These are phyloP conservation scores for Trichoderma sp. DNA, from an alignment of 2,329 filamentous ascomycete species.

Conservation along the genomic window DNA sequence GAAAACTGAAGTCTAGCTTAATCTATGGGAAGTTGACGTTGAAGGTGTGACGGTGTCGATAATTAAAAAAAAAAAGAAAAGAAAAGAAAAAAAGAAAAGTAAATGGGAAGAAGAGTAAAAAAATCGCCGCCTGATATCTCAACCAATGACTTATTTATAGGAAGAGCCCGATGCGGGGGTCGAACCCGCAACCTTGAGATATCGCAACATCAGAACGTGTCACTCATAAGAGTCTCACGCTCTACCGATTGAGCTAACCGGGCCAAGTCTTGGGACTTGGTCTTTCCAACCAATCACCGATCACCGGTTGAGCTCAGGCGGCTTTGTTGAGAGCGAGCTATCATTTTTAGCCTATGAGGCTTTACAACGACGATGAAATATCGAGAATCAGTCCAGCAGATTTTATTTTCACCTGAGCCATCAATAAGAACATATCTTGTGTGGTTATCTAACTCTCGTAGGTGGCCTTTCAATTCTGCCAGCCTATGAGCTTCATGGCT, in stretches of 20 bases:
- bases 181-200: constrained; percentile 58
- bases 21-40: too few relatives aligned
- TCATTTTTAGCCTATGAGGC: background rate
- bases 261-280: constrained; percentile 23
- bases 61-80: background rate
- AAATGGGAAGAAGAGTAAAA: background rate
- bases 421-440: too few relatives aligned
- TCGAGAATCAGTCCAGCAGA: too few relatives aligned
- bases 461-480: too few relatives aligned
- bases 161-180: constrained; percentile 43
- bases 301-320: background rate
- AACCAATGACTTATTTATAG: constrained; percentile 27
- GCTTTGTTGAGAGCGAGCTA: background rate
- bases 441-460: too few relatives aligned
- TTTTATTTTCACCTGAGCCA: too few relatives aligned
- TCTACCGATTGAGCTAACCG: constrained; percentile 52
- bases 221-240: constrained; percentile 63
- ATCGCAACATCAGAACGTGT: constrained; percentile 15
- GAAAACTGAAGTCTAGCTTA: too few relatives aligned
- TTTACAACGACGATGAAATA: too few relatives aligned
- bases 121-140: background rate
- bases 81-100: background rate
- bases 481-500: too few relatives aligned
- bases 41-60: too few relatives aligned
- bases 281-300: background rate